Percentiles rank a stretch among this genome's conserved stretches.
Conservation (phyloP, 345 rosid genomes). For the Murraya paniculata region DNA sequence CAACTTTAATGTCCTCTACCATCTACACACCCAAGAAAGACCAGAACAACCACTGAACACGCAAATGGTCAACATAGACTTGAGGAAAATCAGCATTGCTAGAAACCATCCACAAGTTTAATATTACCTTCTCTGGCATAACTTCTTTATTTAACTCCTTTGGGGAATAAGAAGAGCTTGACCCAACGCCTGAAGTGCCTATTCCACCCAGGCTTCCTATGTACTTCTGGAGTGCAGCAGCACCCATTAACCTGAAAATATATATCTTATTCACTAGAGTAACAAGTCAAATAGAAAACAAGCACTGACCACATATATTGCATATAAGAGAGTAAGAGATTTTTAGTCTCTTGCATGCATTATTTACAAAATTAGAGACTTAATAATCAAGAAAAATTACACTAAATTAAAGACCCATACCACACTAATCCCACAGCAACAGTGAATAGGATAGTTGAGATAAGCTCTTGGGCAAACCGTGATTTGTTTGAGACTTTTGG, state of each 20-base stretch:
- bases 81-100: not conserved
- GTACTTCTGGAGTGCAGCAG: slow-evolving; percentile 93
- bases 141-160: slow-evolving; percentile 93
- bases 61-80: not conserved
- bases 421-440: slow-evolving; percentile 81
- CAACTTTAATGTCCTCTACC: not conserved
- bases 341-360: not conserved
- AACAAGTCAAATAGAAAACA: slow-evolving; percentile 14
- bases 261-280: slow-evolving; percentile 16
- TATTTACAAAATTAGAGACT: not conserved
- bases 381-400: slow-evolving; percentile 5
- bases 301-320: slow-evolving; percentile 12
- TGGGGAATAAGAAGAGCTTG: slow-evolving; percentile 86
- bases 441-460: slow-evolving; percentile 86
- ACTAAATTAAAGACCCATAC: slow-evolving; percentile 39
- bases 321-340: slow-evolving; percentile 2
- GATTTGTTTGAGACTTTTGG: slow-evolving; percentile 79
- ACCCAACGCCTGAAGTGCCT: slow-evolving; percentile 96
- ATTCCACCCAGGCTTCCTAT: slow-evolving; percentile 94
- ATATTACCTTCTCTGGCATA: slow-evolving; percentile 83
- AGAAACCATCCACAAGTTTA: slow-evolving; percentile 6
- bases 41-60: not conserved
- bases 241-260: slow-evolving; percentile 85
- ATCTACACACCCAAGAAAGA: slow-evolving; percentile 1
- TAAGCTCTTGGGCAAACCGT: slow-evolving; percentile 84